phyloP scores from a whole-genome alignment of 192 early-diverging fungal species.

The Ambispora gerdemannii region DNA sequence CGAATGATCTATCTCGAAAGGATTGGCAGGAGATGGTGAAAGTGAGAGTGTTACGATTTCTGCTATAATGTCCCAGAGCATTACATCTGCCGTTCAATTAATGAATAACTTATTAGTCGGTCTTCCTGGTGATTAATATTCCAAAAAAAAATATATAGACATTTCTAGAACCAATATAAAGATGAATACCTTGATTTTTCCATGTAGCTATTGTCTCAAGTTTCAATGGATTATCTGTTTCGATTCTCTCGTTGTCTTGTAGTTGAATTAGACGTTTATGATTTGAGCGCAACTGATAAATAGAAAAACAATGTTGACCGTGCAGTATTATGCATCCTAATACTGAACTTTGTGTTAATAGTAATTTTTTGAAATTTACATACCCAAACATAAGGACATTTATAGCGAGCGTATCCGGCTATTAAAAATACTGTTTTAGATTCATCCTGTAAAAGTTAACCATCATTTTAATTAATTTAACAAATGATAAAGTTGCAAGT shows the following conservation, averaged over 20 bases:
- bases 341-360: background rate
- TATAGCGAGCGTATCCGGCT: constrained; percentile 67
- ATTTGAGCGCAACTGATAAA: constrained; percentile 52
- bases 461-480: background rate
- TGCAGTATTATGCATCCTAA: background rate
- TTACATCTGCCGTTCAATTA: constrained; percentile 42
- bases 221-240: constrained; percentile 59
- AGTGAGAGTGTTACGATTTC: constrained; percentile 62
- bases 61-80: constrained; percentile 65
- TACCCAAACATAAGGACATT: constrained; percentile 73
- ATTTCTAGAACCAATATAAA: background rate
- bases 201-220: constrained; percentile 64
- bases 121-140: no score
- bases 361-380: background rate
- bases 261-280: constrained; percentile 53
- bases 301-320: background rate
- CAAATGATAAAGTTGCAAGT: background rate
- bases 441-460: constrained; percentile 40
- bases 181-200: constrained; percentile 48
- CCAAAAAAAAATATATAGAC: background rate
- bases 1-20: constrained; percentile 59
- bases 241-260: constrained; percentile 48
- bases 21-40: constrained; percentile 58
- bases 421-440: constrained; percentile 58
- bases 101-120: no score